phyloP scores from a whole-genome alignment of 768 basidiomycete genomes.

The Filobasidium floriforme region DNA sequence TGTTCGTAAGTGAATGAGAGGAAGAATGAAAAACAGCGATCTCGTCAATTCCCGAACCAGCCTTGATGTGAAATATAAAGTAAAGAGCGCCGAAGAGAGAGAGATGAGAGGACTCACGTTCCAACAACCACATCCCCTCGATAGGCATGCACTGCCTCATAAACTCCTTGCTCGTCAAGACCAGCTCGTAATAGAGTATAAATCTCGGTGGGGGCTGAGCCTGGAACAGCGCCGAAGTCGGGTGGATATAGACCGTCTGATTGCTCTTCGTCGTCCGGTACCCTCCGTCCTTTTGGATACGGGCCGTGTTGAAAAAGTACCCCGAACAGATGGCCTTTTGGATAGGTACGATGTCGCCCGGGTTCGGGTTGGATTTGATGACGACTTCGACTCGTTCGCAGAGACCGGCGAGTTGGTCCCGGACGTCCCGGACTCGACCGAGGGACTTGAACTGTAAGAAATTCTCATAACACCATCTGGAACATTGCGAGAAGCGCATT shows the following conservation, averaged over 20 bases:
- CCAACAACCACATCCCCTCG: constrained; percentile 85
- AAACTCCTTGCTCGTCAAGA: constrained; percentile 95
- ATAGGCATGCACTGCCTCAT: constrained; percentile 98
- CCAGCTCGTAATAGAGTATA: constrained; percentile 89
- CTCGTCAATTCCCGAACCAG: too few species aligned
- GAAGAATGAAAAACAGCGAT: too few species aligned
- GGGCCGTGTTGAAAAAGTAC: constrained; percentile 92
- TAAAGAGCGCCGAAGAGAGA: too few species aligned
- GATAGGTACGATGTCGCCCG: constrained; percentile 82
- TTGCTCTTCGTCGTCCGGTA: constrained; percentile 94
- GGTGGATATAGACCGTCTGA: constrained; percentile 94
- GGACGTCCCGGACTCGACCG: constrained; percentile 87
- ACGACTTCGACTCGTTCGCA: constrained; percentile 97
- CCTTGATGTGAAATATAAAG: too few species aligned
- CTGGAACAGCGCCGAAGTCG: constrained; percentile 89
- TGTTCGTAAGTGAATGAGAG: too few species aligned
- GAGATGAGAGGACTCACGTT: constrained; percentile 58
- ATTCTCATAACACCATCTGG: constrained; percentile 43
- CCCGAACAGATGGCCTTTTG: constrained; percentile 94
- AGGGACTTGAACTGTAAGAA: constrained; percentile 92
- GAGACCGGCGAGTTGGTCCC: constrained; percentile 78
- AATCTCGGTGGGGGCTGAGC: constrained; percentile 87
- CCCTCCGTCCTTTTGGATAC: constrained; percentile 89
- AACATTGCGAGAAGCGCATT: not conserved
- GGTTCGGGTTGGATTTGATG: constrained; percentile 75